Evolutionary conservation across 2,329 filamentous ascomycete genomes (phyloP).

Genomic region (Colletotrichum sp.): DNA sequence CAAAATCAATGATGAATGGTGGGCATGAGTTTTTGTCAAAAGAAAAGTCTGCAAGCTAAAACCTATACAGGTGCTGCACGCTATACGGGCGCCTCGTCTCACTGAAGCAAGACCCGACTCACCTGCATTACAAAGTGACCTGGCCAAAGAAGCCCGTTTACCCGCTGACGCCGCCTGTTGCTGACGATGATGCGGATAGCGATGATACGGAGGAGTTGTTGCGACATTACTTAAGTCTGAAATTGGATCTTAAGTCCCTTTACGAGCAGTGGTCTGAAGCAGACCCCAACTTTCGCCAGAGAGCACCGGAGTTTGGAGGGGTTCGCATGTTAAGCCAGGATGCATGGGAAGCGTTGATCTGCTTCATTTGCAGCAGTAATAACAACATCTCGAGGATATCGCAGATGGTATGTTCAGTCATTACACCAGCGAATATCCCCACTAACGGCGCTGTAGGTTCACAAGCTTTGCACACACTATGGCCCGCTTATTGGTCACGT

Average conservation of each 20-base stretch:
- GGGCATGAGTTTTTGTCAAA: slow-evolving; percentile 8
- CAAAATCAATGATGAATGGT: slow-evolving; percentile 86
- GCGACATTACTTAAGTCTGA: slow-evolving; percentile 85
- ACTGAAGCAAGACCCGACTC: slow-evolving; percentile 78
- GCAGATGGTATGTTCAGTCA: slow-evolving; percentile 72
- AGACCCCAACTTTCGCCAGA: slow-evolving; percentile 88
- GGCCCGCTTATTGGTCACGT: slow-evolving; percentile 77
- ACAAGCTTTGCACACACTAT: slow-evolving; percentile 88
- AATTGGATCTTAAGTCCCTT: slow-evolving; percentile 74
- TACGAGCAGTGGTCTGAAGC: slow-evolving; percentile 87
- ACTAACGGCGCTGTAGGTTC: slow-evolving; percentile 53
- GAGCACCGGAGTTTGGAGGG: slow-evolving; percentile 85
- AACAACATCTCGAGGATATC: slow-evolving; percentile 97
- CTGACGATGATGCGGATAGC: slow-evolving; percentile 30
- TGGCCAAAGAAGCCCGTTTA: slow-evolving; percentile 47
- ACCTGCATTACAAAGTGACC: slow-evolving; percentile 81
- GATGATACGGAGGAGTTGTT: slow-evolving; percentile 80
- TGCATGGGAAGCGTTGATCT: slow-evolving; percentile 91
- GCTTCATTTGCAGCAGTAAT: slow-evolving; percentile 98
- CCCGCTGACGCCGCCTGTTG: slow-evolving; percentile 9
- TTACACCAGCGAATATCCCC: background rate
- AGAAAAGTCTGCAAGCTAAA: background rate
- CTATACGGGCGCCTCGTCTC: slow-evolving; percentile 85
- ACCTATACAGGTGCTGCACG: slow-evolving; percentile 70
- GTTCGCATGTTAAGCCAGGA: slow-evolving; percentile 94